phyloP scores from a whole-genome alignment of 1,284 basidiomycete genomes.

The Naganishia sp. region DNA sequence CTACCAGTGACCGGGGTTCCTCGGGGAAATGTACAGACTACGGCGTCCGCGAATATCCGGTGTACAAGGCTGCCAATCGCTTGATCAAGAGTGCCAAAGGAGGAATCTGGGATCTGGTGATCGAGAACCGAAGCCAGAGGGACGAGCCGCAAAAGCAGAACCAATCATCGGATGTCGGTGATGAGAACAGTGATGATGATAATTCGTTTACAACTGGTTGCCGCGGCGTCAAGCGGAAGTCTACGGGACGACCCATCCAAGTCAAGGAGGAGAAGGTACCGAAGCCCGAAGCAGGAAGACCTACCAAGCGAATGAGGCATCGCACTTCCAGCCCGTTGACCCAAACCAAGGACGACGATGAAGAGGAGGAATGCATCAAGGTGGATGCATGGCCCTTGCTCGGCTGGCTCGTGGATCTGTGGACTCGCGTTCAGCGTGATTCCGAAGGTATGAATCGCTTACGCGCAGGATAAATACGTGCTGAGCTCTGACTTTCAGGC shows the following conservation, averaged over 20 bases:
- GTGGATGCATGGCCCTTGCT: slow-evolving; percentile 17
- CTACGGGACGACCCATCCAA: background rate
- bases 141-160: background rate
- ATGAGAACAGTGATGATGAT: background rate
- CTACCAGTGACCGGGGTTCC: slow-evolving; percentile 13
- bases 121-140: background rate
- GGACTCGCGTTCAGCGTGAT: background rate
- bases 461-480: too few relatives aligned
- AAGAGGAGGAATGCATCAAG: slow-evolving; percentile 12
- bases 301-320: background rate
- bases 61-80: slow-evolving; percentile 4
- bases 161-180: background rate
- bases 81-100: slow-evolving; percentile 7
- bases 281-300: background rate
- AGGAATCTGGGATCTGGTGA: slow-evolving; percentile 20
- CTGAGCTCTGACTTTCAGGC: background rate
- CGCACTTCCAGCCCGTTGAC: slow-evolving; percentile 20
- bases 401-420: slow-evolving; percentile 12
- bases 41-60: slow-evolving; percentile 1
- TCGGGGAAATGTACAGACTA: slow-evolving; percentile 6
- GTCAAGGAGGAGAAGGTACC: background rate
- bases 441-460: slow-evolving; percentile 1
- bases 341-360: slow-evolving; percentile 14
- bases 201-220: background rate
- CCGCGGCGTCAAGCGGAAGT: slow-evolving; percentile 1